Evolutionary conservation across 441 rosid species (phyloP).

Genomic region (Euphorbia schlechtendalii): DNA sequence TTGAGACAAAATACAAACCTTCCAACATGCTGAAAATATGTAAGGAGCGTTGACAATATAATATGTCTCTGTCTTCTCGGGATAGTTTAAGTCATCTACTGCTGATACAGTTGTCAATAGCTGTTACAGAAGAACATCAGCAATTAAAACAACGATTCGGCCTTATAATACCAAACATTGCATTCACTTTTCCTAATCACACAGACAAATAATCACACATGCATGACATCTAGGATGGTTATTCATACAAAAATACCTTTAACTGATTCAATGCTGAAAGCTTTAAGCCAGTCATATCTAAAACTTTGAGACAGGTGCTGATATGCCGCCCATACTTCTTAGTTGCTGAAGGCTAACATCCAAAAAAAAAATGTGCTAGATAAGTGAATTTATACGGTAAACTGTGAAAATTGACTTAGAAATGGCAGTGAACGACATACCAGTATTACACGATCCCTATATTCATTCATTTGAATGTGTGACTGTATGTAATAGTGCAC

Average conservation of each 20-base stretch:
- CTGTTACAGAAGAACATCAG: conserved; percentile 40
- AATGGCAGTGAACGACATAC: conserved; percentile 36
- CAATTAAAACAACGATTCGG: conserved; percentile 5
- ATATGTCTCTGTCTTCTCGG: conserved; percentile 84
- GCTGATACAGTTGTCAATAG: conserved; percentile 69
- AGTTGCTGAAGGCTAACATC: conserved; percentile 69
- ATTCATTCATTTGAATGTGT: conserved; percentile 94
- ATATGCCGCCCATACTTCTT: conserved; percentile 67
- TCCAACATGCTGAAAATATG: conserved; percentile 96
- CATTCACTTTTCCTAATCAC: no score
- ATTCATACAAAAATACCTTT: conserved; percentile 38
- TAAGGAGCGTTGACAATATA: conserved; percentile 80
- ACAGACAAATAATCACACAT: no score
- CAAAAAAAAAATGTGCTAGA: not conserved
- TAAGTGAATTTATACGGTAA: conserved; percentile 15
- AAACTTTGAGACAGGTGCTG: conserved; percentile 74
- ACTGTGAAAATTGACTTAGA: not conserved
- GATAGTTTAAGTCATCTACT: conserved; percentile 89
- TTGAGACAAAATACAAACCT: no score
- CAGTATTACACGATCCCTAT: conserved; percentile 73
- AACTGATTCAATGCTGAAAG: conserved; percentile 85
- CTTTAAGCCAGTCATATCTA: conserved; percentile 89
- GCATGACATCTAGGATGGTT: not conserved
- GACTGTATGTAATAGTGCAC: conserved; percentile 84
- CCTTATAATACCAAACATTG: not conserved